Evolutionary conservation across 768 basidiomycete genomes (phyloP).

Genomic region (Dictyophora rubrovolvata): DNA sequence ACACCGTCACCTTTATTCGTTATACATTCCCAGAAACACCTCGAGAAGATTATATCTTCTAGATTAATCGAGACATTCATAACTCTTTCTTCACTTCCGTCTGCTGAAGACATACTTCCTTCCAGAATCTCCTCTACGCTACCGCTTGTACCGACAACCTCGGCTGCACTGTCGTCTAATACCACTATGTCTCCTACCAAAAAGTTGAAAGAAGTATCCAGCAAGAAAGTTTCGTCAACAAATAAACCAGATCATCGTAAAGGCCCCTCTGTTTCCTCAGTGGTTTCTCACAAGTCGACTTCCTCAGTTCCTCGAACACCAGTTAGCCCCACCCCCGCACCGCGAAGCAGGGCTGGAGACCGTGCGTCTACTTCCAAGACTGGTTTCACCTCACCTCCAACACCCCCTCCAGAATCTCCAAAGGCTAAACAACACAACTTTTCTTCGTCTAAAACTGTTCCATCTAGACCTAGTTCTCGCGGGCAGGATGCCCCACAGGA

Average conservation of each 20-base stretch:
- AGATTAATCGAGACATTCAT: conserved; percentile 74
- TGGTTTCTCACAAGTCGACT: conserved; percentile 11
- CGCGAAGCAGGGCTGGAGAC: neutral
- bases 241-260: conserved; percentile 12
- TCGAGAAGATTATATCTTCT: conserved; percentile 63
- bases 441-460: conserved; percentile 8
- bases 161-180: neutral
- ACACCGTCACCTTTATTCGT: conserved; percentile 1
- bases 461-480: conserved; percentile 8
- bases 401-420: conserved; percentile 17
- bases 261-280: conserved; percentile 19
- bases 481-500: neutral
- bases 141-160: conserved; percentile 13
- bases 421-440: conserved; percentile 9
- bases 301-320: conserved; percentile 13
- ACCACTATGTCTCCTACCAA: neutral
- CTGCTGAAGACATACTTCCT: conserved; percentile 15
- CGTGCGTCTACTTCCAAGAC: conserved; percentile 3
- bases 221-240: conserved; percentile 1
- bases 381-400: conserved; percentile 15
- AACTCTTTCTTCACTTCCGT: conserved; percentile 36
- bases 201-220: neutral
- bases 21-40: conserved; percentile 41
- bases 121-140: neutral
- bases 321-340: neutral